Base-by-base conservation (phyloP, 306 rosid species). In the Cicer judaicum region DNA sequence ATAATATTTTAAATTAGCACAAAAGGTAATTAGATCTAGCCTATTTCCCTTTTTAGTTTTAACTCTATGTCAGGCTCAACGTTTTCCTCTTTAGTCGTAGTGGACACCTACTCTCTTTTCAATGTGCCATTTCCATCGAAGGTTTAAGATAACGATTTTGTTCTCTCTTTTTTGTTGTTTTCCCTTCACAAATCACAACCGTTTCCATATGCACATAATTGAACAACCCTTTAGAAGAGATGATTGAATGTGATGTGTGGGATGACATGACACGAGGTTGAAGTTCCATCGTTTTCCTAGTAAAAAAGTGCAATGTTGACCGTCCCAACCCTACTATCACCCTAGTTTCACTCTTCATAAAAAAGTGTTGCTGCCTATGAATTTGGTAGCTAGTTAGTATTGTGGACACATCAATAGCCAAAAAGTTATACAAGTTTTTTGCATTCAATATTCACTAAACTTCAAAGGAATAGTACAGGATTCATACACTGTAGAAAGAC, bases 381-480 rank as follows among this genome's bases (percentile, higher is more conserved):
- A 63, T 64, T 70, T 38, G 48, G n/a, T 75, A 53, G 70, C 79
- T 84, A 62, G 81, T 81, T 81, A 81, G 83, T 82, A 76, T 70
- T 78, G 81, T 84, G 85, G 77, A 39, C 71, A 73, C 88, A 84
- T 84, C 88, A 74, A 65, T 62, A 42, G 12, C 76, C 76, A 64
- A 74, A 74, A 81, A 59, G 74, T 59, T 46, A 73, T 12, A 16
- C 44, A 70, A 64, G 66, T 70, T 56, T 12, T 49, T 41, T 67
- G 13, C 59, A 2, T 72, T 59, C 66, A 56, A 46, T 16, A 56
- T 24, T 43, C 38, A 40, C 78, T 70, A 78, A 76, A 72, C 70
- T 80, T 76, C 60, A 72, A 18, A 44, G 57, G 53, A 71, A 68
- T 68, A 73, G 70, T 61, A 21, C 65, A 29, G 7, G 15, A 21